Percentiles rank a stretch among this genome's conserved stretches.
phyloP scores from a whole-genome alignment of 441 rosid species.

The Viola pubescens region DNA sequence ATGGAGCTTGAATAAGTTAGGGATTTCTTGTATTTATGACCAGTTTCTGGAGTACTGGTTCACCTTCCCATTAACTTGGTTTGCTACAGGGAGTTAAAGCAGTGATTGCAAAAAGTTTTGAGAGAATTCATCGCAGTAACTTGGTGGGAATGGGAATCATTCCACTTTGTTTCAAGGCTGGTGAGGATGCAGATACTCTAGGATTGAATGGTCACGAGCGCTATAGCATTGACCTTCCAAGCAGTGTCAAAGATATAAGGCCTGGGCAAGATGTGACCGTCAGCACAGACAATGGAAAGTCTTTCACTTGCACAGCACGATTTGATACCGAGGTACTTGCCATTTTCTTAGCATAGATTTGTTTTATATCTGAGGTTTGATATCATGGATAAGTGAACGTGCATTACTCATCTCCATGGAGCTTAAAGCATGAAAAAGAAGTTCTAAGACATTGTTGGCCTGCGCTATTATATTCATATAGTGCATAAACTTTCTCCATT shows the following conservation, averaged over 20 bases:
- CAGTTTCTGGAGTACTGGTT: not conserved
- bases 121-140: slow-evolving; percentile 95
- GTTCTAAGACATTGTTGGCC: not conserved
- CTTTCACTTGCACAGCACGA: slow-evolving; percentile 85
- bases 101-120: slow-evolving; percentile 94
- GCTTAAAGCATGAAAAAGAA: too few species aligned
- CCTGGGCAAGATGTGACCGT: slow-evolving; percentile 97
- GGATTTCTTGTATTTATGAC: not conserved
- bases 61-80: slow-evolving; percentile 2
- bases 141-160: slow-evolving; percentile 97
- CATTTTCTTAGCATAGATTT: too few species aligned
- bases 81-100: slow-evolving; percentile 84
- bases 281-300: slow-evolving; percentile 71
- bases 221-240: slow-evolving; percentile 81
- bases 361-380: too few species aligned
- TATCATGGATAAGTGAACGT: not conserved
- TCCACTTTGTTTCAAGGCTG: slow-evolving; percentile 85
- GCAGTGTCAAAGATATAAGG: slow-evolving; percentile 53
- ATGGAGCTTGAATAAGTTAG: not conserved
- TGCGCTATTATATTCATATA: not conserved
- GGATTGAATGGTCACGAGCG: slow-evolving; percentile 89
- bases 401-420: not conserved
- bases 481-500: not conserved
- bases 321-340: slow-evolving; percentile 89
- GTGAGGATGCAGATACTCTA: slow-evolving; percentile 82